Percentiles rank a stretch among this genome's conserved stretches.
These are phyloP conservation scores for Sclerotinia sclerotiorum DNA, from an alignment of 2,329 filamentous ascomycete species.

Conservation along the genomic window DNA sequence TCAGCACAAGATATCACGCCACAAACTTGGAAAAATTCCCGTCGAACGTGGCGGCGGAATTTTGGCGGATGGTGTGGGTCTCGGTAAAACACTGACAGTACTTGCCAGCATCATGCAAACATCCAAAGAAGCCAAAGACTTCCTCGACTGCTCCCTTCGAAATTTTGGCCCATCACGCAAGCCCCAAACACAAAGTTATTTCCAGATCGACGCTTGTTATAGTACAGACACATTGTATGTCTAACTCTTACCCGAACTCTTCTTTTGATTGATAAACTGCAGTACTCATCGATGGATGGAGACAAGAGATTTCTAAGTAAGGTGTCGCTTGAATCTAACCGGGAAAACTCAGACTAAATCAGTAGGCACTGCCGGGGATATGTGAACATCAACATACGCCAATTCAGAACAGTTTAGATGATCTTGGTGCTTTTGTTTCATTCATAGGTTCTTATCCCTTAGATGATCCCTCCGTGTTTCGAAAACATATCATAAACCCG, in stretches of 20 bases:
- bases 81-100: slow-evolving; percentile 54
- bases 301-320: slow-evolving; percentile 44
- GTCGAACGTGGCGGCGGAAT: slow-evolving; percentile 62
- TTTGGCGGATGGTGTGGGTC: slow-evolving; percentile 56
- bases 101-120: slow-evolving; percentile 48
- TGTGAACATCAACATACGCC: slow-evolving; percentile 38
- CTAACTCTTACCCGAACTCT: background rate
- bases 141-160: background rate
- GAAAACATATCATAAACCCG: slow-evolving; percentile 30
- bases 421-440: slow-evolving; percentile 39
- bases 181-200: background rate
- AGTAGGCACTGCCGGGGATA: slow-evolving; percentile 40
- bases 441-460: slow-evolving; percentile 26
- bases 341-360: no score
- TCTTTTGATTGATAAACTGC: slow-evolving; percentile 17
- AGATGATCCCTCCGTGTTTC: slow-evolving; percentile 25
- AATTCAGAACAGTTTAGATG: slow-evolving; percentile 40
- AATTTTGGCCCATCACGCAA: background rate
- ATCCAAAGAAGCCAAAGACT: slow-evolving; percentile 39
- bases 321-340: no score
- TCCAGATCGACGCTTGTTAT: slow-evolving; percentile 47
- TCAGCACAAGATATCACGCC: slow-evolving; percentile 80
- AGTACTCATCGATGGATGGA: slow-evolving; percentile 47
- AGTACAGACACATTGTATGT: slow-evolving; percentile 46
- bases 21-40: slow-evolving; percentile 53